A percentile compares a stretch with the other conserved stretches of the same genome.
These are phyloP conservation scores for Hymenoscyphus scutula DNA, from an alignment of 2,329 filamentous ascomycete species.

Conservation along the genomic window DNA sequence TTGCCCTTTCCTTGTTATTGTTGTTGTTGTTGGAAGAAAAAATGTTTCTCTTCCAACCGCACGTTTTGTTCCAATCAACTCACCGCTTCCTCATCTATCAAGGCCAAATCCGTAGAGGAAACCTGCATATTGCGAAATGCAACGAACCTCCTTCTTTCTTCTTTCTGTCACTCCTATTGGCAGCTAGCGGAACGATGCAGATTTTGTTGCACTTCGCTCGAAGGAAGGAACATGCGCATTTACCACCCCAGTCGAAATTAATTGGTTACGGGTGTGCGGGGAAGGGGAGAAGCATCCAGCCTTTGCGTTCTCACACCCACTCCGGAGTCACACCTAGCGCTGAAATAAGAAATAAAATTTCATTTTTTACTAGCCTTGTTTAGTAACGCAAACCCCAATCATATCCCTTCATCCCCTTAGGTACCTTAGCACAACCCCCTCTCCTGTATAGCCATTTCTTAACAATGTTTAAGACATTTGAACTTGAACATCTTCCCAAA, in stretches of 20 bases:
- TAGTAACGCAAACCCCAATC: no score
- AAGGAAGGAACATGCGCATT: conserved; percentile 1
- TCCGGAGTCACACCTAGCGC: no score
- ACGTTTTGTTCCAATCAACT: background rate
- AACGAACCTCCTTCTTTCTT: background rate
- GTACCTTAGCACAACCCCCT: no score
- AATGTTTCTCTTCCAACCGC: background rate
- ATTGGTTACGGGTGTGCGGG: background rate
- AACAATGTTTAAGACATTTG: no score
- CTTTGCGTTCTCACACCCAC: no score
- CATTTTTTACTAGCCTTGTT: no score
- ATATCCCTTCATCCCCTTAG: no score
- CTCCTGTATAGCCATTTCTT: no score
- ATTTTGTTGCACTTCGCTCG: conserved; percentile 4
- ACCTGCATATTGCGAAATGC: conserved; percentile 1
- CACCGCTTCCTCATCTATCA: background rate
- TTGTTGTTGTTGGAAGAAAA: no score
- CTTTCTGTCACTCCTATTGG: background rate
- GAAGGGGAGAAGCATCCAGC: background rate
- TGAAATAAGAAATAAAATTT: no score
- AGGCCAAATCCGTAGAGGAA: background rate
- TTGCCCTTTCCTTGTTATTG: no score
- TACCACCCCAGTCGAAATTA: background rate
- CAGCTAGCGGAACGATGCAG: background rate
- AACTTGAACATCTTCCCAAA: no score